Conservation (phyloP, 75 land plant species). For the Chamaecyparis obtusa region DNA sequence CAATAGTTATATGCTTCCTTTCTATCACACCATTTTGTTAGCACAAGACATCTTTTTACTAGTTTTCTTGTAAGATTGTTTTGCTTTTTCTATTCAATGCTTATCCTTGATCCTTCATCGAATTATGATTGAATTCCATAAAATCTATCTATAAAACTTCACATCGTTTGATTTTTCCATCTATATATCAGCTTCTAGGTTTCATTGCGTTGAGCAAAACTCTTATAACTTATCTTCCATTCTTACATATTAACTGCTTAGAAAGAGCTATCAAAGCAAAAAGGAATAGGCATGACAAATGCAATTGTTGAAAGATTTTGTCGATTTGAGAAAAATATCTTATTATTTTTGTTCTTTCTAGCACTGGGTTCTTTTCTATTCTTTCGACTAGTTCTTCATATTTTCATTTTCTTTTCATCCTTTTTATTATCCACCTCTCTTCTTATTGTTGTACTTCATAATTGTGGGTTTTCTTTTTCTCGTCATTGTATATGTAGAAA, state of each 20-base stretch:
- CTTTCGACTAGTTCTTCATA: background rate
- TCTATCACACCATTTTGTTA: too few relatives aligned
- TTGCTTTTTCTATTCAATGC: background rate
- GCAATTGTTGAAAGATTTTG: background rate
- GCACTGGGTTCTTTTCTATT: background rate
- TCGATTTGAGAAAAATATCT: background rate
- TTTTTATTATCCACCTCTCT: background rate
- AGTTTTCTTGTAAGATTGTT: background rate
- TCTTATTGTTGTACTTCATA: background rate
- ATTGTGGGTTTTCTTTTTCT: background rate
- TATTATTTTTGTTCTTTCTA: background rate
- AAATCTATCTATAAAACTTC: background rate
- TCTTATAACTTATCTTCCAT: too few relatives aligned
- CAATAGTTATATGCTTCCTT: too few relatives aligned
- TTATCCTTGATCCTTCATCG: background rate
- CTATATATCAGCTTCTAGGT: background rate
- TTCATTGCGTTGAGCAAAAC: background rate
- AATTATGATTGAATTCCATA: background rate
- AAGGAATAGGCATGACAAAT: background rate
- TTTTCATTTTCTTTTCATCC: background rate
- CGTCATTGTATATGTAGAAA: background rate
- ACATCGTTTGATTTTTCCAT: background rate
- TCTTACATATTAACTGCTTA: background rate
- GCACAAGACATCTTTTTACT: background rate
- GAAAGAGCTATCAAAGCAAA: background rate